Percentiles rank a stretch among this genome's conserved stretches.
These are phyloP conservation scores for Purpureocillium takamizusanense DNA, from an alignment of 2,329 filamentous ascomycete species.

Conservation along the genomic window DNA sequence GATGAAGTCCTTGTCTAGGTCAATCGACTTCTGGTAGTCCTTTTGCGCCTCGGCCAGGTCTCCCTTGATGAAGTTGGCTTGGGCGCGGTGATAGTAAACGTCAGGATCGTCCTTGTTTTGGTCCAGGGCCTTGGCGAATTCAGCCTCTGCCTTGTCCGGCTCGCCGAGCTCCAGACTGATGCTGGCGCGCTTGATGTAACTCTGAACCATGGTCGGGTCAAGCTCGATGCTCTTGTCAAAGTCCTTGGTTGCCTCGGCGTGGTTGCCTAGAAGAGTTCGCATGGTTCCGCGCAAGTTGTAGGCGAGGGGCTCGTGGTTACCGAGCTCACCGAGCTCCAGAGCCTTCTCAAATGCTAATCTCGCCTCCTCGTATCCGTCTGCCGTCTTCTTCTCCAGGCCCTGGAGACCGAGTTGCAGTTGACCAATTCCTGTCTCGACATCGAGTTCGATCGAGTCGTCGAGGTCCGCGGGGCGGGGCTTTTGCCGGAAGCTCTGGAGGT, in stretches of 20 bases:
- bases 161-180: conserved; percentile 92
- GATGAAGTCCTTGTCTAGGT: conserved; percentile 91
- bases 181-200: conserved; percentile 97
- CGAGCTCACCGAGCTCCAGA: conserved; percentile 71
- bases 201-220: conserved; percentile 81
- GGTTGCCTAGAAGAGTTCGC: conserved; percentile 84
- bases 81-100: conserved; percentile 97
- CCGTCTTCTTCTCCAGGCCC: conserved; percentile 76
- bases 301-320: conserved; percentile 77
- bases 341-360: conserved; percentile 80
- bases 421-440: conserved; percentile 71
- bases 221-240: conserved; percentile 90
- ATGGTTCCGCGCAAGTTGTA: conserved; percentile 97
- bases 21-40: conserved; percentile 99
- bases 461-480: conserved; percentile 72
- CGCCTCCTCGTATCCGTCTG: conserved; percentile 85
- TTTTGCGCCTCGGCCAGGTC: conserved; percentile 91
- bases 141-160: conserved; percentile 74
- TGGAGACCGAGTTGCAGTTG: conserved; percentile 77
- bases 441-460: conserved; percentile 70
- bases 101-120: conserved; percentile 88
- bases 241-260: conserved; percentile 71
- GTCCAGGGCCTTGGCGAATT: conserved; percentile 77
- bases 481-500: conserved; percentile 93
- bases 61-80: conserved; percentile 94